Base-by-base conservation (phyloP, 2,329 filamentous ascomycete genomes). In the Cladosporium velox region DNA sequence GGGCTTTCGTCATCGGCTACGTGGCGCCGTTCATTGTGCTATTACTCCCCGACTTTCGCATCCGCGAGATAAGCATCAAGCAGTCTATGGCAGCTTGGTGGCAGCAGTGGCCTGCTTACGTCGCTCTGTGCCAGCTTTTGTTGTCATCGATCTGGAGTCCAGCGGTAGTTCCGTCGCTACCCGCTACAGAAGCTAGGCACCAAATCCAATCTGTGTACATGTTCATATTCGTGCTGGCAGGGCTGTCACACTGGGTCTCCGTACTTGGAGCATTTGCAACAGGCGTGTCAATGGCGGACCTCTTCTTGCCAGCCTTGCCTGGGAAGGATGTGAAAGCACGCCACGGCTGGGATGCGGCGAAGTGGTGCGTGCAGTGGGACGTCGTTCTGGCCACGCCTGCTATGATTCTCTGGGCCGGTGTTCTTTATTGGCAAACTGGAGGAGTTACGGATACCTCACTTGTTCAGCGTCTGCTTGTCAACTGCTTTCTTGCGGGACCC, bases 81-180 rank as follows among this genome's bases (percentile, higher is more conserved):
- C 51, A 54, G 15, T 54, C 51, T n/a, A 15, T 15, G 2, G 51
- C 51, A 54, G 51, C 51, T 8, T 54, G 51, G 51, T 54, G 51
- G 51, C 51, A 54, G 28, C 51, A 54, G 21, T 54, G 51, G 51
- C 51, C 51, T 54, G 51, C 51, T n/a, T 54, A 54, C 7, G n/a
- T 11, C 5, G 28, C 51, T 54, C 28, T 54, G 28, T n/a, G 24
- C 7, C 51, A 54, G 10, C 28, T 54, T 1, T 3, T 54, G 15
- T 12, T 54, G 7, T 32, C 51, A 5, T 15, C 21, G 15, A 18
- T 54, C 51, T 54, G 51, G 51, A 12, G 8, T 5, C 51, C 51
- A 34, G 51, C 26, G 3, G 15, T 14, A 5, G 15, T 11, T 54
- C 4, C 51, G 10, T 21, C 28, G 51, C 51, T 5, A 11, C 5